Percentiles rank a stretch among this genome's conserved stretches.
phyloP scores from a whole-genome alignment of 352 stramenopile species.

The Globisporangium megalacanthum region DNA sequence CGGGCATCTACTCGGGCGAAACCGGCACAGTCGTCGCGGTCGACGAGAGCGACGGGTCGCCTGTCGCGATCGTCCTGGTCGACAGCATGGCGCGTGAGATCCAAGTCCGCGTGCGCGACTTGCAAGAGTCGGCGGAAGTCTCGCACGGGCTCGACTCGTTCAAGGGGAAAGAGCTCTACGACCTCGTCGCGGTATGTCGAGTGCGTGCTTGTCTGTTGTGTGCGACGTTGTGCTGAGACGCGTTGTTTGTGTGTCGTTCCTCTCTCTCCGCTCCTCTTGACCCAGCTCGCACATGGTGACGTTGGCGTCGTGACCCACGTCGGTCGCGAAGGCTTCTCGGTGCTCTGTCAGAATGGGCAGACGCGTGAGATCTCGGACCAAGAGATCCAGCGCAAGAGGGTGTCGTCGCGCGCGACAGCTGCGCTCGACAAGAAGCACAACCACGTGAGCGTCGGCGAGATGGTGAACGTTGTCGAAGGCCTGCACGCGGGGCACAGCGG shows the following conservation, averaged over 20 bases:
- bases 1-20: conserved; percentile 84
- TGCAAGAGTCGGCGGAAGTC: conserved; percentile 87
- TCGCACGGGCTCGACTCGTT: conserved; percentile 86
- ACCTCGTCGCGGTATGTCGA: conserved; percentile 76
- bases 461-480: conserved; percentile 87
- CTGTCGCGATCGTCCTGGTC: conserved; percentile 84
- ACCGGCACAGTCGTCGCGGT: conserved; percentile 88
- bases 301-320: conserved; percentile 91
- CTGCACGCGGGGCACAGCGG: conserved; percentile 76
- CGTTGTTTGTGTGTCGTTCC: background rate
- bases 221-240: background rate
- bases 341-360: conserved; percentile 84
- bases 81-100: conserved; percentile 90
- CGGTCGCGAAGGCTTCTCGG: conserved; percentile 80
- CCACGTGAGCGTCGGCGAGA: conserved; percentile 85
- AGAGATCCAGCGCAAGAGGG: conserved; percentile 87
- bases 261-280: conserved; percentile 5
- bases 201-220: background rate
- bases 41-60: conserved; percentile 75
- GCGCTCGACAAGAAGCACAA: conserved; percentile 88
- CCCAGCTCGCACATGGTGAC: conserved; percentile 74
- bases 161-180: conserved; percentile 88
- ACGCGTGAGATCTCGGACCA: conserved; percentile 82
- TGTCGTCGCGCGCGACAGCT: conserved; percentile 74
- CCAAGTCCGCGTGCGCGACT: conserved; percentile 85